These are phyloP conservation scores for Yamadazyma nakazawae DNA, from an alignment of 805 yeast species.

Conservation along the genomic window DNA sequence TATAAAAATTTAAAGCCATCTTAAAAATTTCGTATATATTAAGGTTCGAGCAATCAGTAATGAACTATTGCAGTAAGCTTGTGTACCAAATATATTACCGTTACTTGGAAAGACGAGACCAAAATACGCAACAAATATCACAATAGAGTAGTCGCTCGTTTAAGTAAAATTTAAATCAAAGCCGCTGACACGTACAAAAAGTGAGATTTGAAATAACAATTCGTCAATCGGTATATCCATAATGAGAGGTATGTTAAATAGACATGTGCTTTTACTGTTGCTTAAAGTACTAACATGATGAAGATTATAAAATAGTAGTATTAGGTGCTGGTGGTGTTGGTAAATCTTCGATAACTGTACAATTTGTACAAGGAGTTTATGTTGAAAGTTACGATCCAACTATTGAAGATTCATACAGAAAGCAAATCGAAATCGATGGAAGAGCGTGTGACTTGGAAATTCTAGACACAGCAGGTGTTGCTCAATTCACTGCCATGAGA, in stretches of 20 bases:
- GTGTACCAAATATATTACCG: background rate
- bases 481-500: constrained; percentile 95
- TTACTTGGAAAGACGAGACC: background rate
- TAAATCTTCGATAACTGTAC: constrained; percentile 88
- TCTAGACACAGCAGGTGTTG: constrained; percentile 61
- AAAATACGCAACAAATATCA: background rate
- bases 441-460: constrained; percentile 79
- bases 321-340: constrained; percentile 98
- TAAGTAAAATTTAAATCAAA: constrained; percentile 2
- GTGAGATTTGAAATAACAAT: constrained; percentile 5
- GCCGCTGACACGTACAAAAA: constrained; percentile 11
- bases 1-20: too few species aligned
- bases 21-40: too few species aligned
- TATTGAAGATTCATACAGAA: constrained; percentile 91
- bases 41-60: too few species aligned
- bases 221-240: constrained; percentile 2
- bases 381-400: constrained; percentile 95
- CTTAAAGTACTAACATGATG: constrained; percentile 1
- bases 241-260: constrained; percentile 18
- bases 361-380: constrained; percentile 86
- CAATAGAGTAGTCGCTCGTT: constrained; percentile 1
- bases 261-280: background rate
- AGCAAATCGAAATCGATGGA: constrained; percentile 84
- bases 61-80: background rate
- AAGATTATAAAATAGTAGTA: constrained; percentile 85